phyloP scores from a whole-genome alignment of 257 asterid species.

The Jaltomata sinuosa region DNA sequence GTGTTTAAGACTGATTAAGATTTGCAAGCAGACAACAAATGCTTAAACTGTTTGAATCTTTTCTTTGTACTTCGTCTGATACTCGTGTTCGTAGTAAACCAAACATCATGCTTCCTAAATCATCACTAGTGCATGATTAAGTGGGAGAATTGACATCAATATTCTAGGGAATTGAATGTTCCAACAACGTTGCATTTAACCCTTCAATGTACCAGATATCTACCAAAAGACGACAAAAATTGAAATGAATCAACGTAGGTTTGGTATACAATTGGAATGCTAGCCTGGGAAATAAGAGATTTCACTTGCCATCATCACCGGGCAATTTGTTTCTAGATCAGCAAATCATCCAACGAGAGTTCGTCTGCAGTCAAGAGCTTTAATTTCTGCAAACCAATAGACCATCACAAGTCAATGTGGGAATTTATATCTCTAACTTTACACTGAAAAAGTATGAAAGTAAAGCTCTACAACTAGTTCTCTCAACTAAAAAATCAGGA shows the following conservation, averaged over 20 bases:
- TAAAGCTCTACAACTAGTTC: not conserved
- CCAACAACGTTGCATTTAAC: not conserved
- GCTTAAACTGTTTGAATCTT: not conserved
- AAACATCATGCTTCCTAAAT: too few relatives aligned
- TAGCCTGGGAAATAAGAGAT: slow-evolving; percentile 10
- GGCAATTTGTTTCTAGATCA: slow-evolving; percentile 36
- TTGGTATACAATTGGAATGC: slow-evolving; percentile 19
- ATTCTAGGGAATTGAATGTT: not conserved
- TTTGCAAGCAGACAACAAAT: too few relatives aligned
- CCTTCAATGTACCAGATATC: not conserved
- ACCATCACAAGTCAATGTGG: not conserved
- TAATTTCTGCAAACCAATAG: slow-evolving; percentile 51
- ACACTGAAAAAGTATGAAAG: too few relatives aligned
- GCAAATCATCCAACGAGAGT: slow-evolving; percentile 78
- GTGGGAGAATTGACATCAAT: not conserved
- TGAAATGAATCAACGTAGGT: slow-evolving; percentile 7
- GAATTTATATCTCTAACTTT: not conserved
- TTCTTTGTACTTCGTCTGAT: not conserved
- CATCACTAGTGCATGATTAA: not conserved
- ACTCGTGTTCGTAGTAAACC: not conserved
- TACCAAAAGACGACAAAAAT: not conserved
- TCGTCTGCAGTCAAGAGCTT: slow-evolving; percentile 71
- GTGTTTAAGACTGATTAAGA: too few relatives aligned
- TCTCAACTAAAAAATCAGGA: not conserved
- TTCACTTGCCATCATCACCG: slow-evolving; percentile 19